A percentile compares a stretch with the other conserved stretches of the same genome.
These are phyloP conservation scores for Hibiscus mutabilis DNA, from an alignment of 345 rosid species.

Conservation along the genomic window DNA sequence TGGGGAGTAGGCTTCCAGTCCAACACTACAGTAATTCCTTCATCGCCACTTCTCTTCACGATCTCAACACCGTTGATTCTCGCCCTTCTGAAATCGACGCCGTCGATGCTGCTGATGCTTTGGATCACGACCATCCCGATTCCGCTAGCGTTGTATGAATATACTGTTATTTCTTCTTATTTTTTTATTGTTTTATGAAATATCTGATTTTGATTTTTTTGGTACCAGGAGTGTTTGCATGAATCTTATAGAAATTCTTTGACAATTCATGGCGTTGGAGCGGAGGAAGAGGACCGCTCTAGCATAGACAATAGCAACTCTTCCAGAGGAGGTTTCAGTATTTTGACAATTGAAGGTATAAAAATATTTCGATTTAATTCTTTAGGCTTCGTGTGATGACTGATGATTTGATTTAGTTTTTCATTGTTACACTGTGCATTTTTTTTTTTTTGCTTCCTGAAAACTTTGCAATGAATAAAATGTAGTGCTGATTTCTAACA, in stretches of 20 bases:
- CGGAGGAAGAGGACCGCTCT: constrained; percentile 61
- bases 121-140: constrained; percentile 43
- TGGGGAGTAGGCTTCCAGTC: constrained; percentile 76
- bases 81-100: constrained; percentile 36
- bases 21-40: constrained; percentile 71
- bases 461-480: too few species aligned
- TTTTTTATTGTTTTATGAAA: background rate
- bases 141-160: constrained; percentile 46
- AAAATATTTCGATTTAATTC: background rate
- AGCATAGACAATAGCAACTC: constrained; percentile 46
- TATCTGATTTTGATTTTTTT: background rate
- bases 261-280: constrained; percentile 52
- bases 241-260: constrained; percentile 63
- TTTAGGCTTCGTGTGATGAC: background rate
- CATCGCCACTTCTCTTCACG: constrained; percentile 56
- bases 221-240: constrained; percentile 58
- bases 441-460: too few species aligned
- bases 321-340: constrained; percentile 39
- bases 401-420: background rate
- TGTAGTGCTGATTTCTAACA: background rate
- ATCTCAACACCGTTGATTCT: constrained; percentile 75
- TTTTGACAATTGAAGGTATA: constrained; percentile 62
- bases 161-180: background rate
- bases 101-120: constrained; percentile 30
- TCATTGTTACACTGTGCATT: too few species aligned